A percentile compares a stretch with the other conserved stretches of the same genome.
These are phyloP conservation scores for Carex myosuroides DNA, from an alignment of 176 grass and related monocot genomes.

Conservation along the genomic window DNA sequence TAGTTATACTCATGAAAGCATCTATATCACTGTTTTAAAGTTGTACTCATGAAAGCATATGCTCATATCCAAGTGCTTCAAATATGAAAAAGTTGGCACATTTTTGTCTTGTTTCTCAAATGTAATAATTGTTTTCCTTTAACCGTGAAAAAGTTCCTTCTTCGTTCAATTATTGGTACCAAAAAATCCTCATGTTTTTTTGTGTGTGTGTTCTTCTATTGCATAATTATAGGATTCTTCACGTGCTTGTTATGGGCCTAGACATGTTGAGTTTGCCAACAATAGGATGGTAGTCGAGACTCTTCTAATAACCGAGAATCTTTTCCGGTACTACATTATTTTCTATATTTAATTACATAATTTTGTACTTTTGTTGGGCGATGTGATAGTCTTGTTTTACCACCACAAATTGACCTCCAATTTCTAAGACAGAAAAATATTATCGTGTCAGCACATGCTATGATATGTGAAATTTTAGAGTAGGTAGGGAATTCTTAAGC, in stretches of 20 bases:
- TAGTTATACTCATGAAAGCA: too few species aligned
- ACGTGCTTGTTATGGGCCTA: constrained; percentile 92
- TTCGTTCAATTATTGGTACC: background rate
- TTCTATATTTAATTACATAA: constrained; percentile 9
- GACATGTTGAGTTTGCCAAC: constrained; percentile 82
- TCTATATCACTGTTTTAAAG: too few species aligned
- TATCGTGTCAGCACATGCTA: background rate
- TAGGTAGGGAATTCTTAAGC: too few species aligned
- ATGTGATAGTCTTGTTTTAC: background rate
- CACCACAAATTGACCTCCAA: background rate
- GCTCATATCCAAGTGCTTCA: too few species aligned
- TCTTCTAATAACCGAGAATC: constrained; percentile 90
- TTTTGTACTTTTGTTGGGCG: background rate
- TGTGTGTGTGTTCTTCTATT: background rate
- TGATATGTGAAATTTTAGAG: background rate
- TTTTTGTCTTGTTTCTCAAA: constrained; percentile 24
- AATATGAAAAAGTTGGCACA: too few species aligned
- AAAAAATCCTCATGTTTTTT: background rate
- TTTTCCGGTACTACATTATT: constrained; percentile 50
- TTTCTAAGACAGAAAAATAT: background rate
- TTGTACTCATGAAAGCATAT: too few species aligned
- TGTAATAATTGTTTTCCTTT: constrained; percentile 37
- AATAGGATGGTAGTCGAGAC: constrained; percentile 61
- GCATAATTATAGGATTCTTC: constrained; percentile 56
- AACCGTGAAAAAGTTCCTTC: background rate